Evolutionary conservation across 495 filamentous ascomycete genomes (phyloP).

Genomic region (Echria macrotheca): DNA sequence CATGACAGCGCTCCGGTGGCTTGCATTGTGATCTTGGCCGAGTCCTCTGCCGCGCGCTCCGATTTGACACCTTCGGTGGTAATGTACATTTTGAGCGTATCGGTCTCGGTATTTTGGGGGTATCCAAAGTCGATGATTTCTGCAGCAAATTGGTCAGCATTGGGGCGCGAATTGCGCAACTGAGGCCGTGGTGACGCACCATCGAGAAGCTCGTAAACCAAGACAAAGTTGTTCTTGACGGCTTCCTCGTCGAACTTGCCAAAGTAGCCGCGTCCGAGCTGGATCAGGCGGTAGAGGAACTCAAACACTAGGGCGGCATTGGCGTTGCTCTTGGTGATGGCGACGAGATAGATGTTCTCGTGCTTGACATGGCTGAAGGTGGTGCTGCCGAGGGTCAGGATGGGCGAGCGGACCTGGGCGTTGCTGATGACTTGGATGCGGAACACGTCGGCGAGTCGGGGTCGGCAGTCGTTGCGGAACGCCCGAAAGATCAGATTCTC

Average conservation of each 20-base stretch:
- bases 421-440: constrained; percentile 99
- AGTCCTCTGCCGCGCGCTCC: constrained; percentile 85
- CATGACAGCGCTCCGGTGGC: constrained; percentile 95
- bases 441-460: constrained; percentile 95
- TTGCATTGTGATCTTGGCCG: constrained; percentile 97
- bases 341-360: constrained; percentile 98
- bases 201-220: constrained; percentile 97
- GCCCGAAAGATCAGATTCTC: constrained; percentile 99
- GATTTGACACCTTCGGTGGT: constrained; percentile 98
- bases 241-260: constrained; percentile 99
- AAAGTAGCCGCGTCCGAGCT: constrained; percentile 92
- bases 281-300: constrained; percentile 88
- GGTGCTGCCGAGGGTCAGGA: constrained; percentile 93
- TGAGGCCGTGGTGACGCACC: constrained; percentile 46
- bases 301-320: constrained; percentile 98
- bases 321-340: constrained; percentile 98
- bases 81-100: constrained; percentile 99
- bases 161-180: not conserved
- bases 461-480: constrained; percentile 95
- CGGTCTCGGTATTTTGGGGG: constrained; percentile 97
- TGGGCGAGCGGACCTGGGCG: constrained; percentile 93
- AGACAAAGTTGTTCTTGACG: constrained; percentile 99
- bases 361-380: constrained; percentile 99
- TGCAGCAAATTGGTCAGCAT: constrained; percentile 27
- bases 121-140: constrained; percentile 99